Base-by-base conservation (phyloP, 2,329 filamentous ascomycete genomes). In the Diaporthe velutina region DNA sequence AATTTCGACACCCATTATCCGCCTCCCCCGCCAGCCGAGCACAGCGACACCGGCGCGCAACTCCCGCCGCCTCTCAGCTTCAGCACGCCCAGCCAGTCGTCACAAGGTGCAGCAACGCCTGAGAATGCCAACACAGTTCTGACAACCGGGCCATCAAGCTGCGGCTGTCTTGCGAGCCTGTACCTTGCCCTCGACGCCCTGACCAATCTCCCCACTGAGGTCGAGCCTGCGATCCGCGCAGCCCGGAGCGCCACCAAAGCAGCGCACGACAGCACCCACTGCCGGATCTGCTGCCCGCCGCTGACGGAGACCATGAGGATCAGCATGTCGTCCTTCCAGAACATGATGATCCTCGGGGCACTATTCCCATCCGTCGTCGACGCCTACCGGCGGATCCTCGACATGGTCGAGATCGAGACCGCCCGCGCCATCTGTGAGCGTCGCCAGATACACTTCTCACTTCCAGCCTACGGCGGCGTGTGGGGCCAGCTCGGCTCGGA, bases 291-390 rank as follows among this genome's bases (percentile, higher is more conserved):
- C 82, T 86, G 85, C 68, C 81, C 83, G 33, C 80, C 83, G 45
- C 80, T 82, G 1, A 52, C 70, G 12, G 30, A 72, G 54, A 52
- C 10, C 68, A 61, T 60, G 72, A 52, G 9, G 9, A 83, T 84
- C 1, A 83, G 86, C 30, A 85, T 91, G 68, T 86, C 89, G 70
- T 78, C 84, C 40, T 89, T 90, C 76, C 90, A 92, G 79, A 91
- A 86, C 78, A 84, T 88, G 67, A 91, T 92, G 89, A 84, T 90
- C 70, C 83, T 92, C 5, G 89, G 86, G 9, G 87, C 90, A 2
- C 85, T 92, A 40, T 83, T 92, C 4, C 90, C 90, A 2, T 88
- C 89, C 12, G 86, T 90, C 58, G 89, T 88, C 71, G 88, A 90
- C 79, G 88, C 89, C 10, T 92, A 92, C 83, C 85, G 85, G 72